A percentile compares a stretch with the other conserved stretches of the same genome.
Evolutionary conservation across 2,329 filamentous ascomycete species (phyloP).

Genomic region (Tolypocladium album): DNA sequence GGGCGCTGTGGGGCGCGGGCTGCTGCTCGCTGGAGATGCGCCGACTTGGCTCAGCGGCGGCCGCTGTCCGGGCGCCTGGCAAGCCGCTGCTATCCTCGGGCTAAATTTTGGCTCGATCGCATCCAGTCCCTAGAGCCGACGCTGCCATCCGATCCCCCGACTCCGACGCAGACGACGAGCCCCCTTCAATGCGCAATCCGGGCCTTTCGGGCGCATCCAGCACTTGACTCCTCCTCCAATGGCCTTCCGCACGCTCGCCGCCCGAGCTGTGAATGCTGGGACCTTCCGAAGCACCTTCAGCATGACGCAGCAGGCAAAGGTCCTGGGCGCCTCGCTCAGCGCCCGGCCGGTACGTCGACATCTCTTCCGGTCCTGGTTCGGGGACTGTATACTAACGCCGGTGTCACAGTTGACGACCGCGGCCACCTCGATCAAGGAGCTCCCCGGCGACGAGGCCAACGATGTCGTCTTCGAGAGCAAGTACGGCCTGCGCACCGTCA

Average conservation of each 20-base stretch:
- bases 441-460: conserved; percentile 62
- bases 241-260: conserved; percentile 44
- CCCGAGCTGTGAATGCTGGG: conserved; percentile 39
- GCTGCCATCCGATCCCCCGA: neutral
- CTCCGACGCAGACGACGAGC: neutral
- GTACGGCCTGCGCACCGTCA: conserved; percentile 83
- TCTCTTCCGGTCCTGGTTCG: neutral
- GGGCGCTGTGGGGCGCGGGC: neutral
- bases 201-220: conserved; percentile 23
- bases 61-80: conserved; percentile 1
- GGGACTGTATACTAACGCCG: conserved; percentile 1
- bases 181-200: conserved; percentile 21
- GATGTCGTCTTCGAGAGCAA: conserved; percentile 88
- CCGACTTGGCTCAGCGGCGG: neutral
- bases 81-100: conserved; percentile 13
- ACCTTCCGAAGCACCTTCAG: conserved; percentile 30
- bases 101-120: conserved; percentile 12
- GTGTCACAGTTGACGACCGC: conserved; percentile 21
- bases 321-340: conserved; percentile 39
- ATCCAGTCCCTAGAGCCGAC: neutral
- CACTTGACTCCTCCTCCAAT: conserved; percentile 28
- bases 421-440: conserved; percentile 36
- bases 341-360: conserved; percentile 15
- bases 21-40: neutral
- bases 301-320: conserved; percentile 78